Evolutionary conservation across 192 early-diverging fungal species (phyloP).

Genomic region (Backusella liffmaniae): DNA sequence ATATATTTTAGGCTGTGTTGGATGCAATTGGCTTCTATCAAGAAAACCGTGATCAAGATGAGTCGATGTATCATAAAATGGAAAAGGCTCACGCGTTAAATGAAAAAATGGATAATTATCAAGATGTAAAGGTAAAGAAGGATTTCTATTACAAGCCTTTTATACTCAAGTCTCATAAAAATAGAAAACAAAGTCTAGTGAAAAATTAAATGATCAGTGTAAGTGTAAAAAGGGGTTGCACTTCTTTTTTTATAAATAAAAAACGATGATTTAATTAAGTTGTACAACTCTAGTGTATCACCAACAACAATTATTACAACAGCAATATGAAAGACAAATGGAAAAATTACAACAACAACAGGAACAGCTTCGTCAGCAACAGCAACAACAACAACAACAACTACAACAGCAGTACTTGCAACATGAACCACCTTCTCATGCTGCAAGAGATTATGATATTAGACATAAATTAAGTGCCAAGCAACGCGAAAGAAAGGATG

Average conservation of each 20-base stretch:
- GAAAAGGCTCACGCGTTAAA: conserved; percentile 30
- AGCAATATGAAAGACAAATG: neutral
- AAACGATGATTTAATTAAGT: conserved; percentile 10
- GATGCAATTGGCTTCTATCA: conserved; percentile 86
- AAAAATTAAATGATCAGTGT: conserved; percentile 1
- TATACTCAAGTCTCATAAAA: neutral
- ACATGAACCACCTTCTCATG: conserved; percentile 2
- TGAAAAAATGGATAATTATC: conserved; percentile 2
- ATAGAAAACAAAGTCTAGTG: neutral
- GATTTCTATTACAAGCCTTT: neutral
- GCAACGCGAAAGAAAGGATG: conserved; percentile 27
- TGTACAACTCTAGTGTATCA: conserved; percentile 9
- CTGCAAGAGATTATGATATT: conserved; percentile 28
- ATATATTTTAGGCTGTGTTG: conserved; percentile 57
- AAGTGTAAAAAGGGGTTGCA: neutral
- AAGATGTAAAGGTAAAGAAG: neutral
- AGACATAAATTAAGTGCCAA: conserved; percentile 25
- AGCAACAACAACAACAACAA: neutral
- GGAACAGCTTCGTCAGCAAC: neutral
- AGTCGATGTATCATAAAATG: conserved; percentile 38
- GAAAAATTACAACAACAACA: neutral
- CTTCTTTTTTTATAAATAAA: neutral
- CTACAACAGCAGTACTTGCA: neutral
- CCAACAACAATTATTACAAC: conserved; percentile 4
- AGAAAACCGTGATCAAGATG: conserved; percentile 48